Evolutionary conservation across 2,329 filamentous ascomycete genomes (phyloP).

Genomic region (Fusarium sp.): DNA sequence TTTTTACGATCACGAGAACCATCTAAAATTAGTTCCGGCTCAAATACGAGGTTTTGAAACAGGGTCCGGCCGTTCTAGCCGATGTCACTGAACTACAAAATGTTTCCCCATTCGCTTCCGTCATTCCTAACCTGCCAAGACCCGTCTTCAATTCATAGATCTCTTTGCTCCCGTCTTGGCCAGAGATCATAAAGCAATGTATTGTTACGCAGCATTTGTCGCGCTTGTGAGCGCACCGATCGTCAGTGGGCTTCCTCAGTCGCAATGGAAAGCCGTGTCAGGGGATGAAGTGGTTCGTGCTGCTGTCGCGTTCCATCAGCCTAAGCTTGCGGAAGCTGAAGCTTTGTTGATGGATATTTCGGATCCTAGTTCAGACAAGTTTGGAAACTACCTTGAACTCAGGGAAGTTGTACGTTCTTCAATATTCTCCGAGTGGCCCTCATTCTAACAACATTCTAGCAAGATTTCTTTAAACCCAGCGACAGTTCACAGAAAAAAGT

Average conservation of each 20-base stretch:
- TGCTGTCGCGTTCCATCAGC: constrained; percentile 1
- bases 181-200: not conserved
- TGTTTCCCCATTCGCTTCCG: not conserved
- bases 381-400: not conserved
- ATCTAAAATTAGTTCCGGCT: not conserved
- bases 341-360: not conserved
- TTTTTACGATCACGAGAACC: not conserved
- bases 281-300: not conserved
- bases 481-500: not conserved
- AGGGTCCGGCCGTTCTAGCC: not conserved
- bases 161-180: not conserved
- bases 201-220: not conserved
- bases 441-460: not conserved
- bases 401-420: not conserved
- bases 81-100: not conserved
- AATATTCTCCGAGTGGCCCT: accelerated
- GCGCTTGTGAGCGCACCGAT: not conserved
- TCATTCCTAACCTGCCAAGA: not conserved
- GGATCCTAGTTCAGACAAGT: not conserved
- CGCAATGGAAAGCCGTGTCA: not conserved
- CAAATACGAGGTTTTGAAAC: constrained; percentile 2
- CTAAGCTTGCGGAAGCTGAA: not conserved
- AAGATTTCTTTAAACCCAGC: not conserved
- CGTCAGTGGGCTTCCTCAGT: not conserved
- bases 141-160: not conserved